phyloP scores from a whole-genome alignment of 129 eudicot genomes.

The Escallonia herrerae region DNA sequence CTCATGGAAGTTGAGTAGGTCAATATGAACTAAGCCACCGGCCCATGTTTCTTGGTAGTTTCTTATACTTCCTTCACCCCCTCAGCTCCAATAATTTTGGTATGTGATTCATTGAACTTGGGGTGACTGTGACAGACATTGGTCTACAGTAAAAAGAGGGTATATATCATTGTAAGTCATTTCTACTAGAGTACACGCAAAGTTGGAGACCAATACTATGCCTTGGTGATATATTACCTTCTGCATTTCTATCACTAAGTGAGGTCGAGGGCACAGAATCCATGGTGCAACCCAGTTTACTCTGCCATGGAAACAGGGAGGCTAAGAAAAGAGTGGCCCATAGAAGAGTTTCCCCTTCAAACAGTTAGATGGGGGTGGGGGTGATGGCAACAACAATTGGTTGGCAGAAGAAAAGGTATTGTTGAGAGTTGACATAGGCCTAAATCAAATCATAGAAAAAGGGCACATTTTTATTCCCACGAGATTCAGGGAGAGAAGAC shows the following conservation, averaged over 20 bases:
- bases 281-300: too few species aligned
- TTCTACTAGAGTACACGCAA: slow-evolving; percentile 25
- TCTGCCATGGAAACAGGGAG: too few species aligned
- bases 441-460: neutral
- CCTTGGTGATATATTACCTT: slow-evolving; percentile 6
- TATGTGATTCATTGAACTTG: neutral
- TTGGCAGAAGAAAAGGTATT: neutral
- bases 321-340: too few species aligned
- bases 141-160: slow-evolving; percentile 3
- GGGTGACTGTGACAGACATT: slow-evolving; percentile 1
- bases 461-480: neutral
- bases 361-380: slow-evolving; percentile 1
- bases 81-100: neutral
- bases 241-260: slow-evolving; percentile 14
- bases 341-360: too few species aligned
- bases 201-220: slow-evolving; percentile 12
- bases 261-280: neutral
- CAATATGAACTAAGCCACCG: slow-evolving; percentile 22
- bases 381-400: neutral
- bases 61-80: neutral
- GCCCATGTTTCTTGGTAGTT: neutral
- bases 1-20: slow-evolving; percentile 17
- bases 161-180: slow-evolving; percentile 1
- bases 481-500: slow-evolving; percentile 17
- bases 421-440: slow-evolving; percentile 1